Conservation (phyloP, 805 yeast genomes). For the Candida endomychidarum region DNA sequence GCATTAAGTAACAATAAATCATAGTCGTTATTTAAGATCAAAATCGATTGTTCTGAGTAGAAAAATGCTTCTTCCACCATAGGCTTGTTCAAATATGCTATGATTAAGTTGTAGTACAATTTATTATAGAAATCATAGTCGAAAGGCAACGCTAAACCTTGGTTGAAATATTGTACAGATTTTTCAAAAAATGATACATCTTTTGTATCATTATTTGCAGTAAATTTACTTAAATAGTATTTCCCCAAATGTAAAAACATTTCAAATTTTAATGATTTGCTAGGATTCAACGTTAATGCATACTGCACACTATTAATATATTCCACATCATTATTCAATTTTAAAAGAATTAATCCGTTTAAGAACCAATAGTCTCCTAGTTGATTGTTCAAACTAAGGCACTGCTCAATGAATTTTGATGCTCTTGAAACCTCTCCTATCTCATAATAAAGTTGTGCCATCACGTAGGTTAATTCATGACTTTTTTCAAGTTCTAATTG, state of each 20-base stretch:
- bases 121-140: constrained; percentile 1
- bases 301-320: constrained; percentile 4
- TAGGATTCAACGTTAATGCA: constrained; percentile 1
- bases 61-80: constrained; percentile 6
- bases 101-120: constrained; percentile 10
- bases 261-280: constrained; percentile 2
- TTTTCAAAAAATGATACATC: background rate
- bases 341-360: constrained; percentile 1
- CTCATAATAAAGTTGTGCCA: constrained; percentile 1
- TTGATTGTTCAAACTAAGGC: background rate
- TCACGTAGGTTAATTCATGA: background rate
- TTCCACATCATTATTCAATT: constrained; percentile 7
- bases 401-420: background rate
- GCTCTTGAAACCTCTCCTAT: constrained; percentile 1
- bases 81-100: constrained; percentile 5
- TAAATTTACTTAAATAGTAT: constrained; percentile 1
- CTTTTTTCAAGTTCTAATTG: background rate
- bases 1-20: constrained; percentile 9
- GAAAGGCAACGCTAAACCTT: constrained; percentile 1
- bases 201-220: background rate
- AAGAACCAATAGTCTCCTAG: constrained; percentile 5
- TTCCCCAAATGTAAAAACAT: constrained; percentile 5
- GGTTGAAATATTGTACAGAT: background rate
- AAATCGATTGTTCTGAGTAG: constrained; percentile 9
- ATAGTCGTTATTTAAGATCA: constrained; percentile 11